A percentile compares a stretch with the other conserved stretches of the same genome.
Evolutionary conservation across 768 basidiomycete genomes (phyloP).

Genomic region (Tulasnella sp.): DNA sequence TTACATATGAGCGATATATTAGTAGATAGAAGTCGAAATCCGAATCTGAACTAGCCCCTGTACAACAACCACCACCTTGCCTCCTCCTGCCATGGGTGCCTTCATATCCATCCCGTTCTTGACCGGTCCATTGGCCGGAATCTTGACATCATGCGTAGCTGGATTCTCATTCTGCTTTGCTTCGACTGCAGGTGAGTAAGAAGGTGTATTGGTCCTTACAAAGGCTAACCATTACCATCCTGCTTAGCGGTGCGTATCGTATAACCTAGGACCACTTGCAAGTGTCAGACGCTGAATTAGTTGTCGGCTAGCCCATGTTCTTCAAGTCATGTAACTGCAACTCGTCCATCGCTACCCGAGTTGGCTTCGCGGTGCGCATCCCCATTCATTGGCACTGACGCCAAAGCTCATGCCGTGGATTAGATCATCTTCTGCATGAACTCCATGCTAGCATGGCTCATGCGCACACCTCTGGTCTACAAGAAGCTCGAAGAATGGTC

Average conservation of each 20-base stretch:
- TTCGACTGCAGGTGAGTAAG: constrained; percentile 61
- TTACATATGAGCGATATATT: neutral
- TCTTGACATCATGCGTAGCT: constrained; percentile 75
- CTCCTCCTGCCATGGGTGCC: constrained; percentile 29
- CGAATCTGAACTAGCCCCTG: neutral
- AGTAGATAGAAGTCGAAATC: constrained; percentile 10
- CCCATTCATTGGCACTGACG: neutral
- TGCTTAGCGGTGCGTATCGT: neutral
- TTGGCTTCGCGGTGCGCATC: constrained; percentile 71
- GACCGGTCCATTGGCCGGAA: constrained; percentile 28
- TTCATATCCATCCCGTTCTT: constrained; percentile 33
- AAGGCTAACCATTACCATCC: neutral
- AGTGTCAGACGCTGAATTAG: neutral
- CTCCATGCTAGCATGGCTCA: constrained; percentile 93
- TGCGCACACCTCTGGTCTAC: constrained; percentile 84
- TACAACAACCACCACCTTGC: constrained; percentile 1
- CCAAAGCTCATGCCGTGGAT: neutral
- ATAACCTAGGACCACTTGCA: neutral
- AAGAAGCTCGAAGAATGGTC: constrained; percentile 84
- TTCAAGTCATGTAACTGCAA: constrained; percentile 99
- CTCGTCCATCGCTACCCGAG: constrained; percentile 92
- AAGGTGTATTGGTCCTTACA: neutral
- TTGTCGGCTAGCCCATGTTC: constrained; percentile 79
- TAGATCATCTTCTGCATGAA: constrained; percentile 93
- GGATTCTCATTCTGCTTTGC: constrained; percentile 80